These are phyloP conservation scores for Cordyceps fumosorosea DNA, from an alignment of 2,329 filamentous ascomycete species.

Conservation along the genomic window DNA sequence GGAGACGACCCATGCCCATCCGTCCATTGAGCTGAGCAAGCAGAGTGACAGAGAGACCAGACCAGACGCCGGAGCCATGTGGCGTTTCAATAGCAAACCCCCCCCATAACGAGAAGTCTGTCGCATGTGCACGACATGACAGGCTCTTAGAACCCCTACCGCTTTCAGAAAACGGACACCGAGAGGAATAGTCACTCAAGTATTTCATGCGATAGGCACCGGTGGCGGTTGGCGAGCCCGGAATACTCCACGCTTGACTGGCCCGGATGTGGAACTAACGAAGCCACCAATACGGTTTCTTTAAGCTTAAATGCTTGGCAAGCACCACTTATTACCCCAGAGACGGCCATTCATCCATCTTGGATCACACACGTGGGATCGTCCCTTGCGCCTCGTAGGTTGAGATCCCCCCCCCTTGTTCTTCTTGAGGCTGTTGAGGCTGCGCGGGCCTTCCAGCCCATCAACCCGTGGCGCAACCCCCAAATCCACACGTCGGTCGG, in stretches of 20 bases:
- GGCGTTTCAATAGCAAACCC: conserved; percentile 7
- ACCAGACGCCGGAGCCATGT: no score
- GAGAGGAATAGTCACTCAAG: not conserved
- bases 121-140: conserved; percentile 10
- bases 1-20: not conserved
- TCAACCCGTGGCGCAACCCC: not conserved
- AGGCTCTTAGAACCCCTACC: not conserved
- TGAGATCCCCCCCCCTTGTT: not conserved
- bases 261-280: conserved; percentile 2
- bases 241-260: not conserved
- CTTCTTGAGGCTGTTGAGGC: not conserved
- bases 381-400: not conserved
- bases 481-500: no score
- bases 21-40: no score
- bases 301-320: conserved; percentile 11
- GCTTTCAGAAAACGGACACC: conserved; percentile 6
- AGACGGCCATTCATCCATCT: conserved; percentile 1
- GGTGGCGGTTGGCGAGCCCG: not conserved
- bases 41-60: no score
- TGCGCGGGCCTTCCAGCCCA: not conserved
- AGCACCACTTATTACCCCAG: not conserved
- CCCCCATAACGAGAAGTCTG: conserved; percentile 6
- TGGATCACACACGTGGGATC: conserved; percentile 2
- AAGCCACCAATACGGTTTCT: conserved; percentile 3
- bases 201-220: not conserved